A percentile compares a stretch with the other conserved stretches of the same genome.
Evolutionary conservation across 192 early-diverging fungal genomes (phyloP).

Genomic region (Podila horticola): DNA sequence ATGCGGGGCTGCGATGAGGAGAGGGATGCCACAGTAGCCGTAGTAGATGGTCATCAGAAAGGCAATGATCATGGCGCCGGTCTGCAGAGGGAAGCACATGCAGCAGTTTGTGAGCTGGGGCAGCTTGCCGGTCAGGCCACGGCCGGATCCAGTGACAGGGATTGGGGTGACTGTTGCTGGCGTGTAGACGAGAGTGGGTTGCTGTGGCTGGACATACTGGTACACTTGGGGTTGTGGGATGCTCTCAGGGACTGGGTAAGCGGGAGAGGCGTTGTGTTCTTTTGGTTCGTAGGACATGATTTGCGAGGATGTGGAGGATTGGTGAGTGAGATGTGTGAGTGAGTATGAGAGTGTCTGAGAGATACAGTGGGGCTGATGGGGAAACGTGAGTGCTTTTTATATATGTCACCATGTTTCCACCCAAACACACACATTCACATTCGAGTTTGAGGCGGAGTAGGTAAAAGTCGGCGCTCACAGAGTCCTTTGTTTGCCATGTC

Average conservation of each 20-base stretch:
- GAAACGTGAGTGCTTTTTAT: too few species aligned
- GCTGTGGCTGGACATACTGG: slow-evolving; percentile 10
- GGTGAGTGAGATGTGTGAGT: background rate
- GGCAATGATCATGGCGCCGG: background rate
- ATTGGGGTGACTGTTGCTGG: background rate
- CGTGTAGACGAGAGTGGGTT: background rate
- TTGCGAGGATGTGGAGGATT: background rate
- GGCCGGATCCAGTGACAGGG: background rate
- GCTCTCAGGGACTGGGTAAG: background rate
- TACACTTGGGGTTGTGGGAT: slow-evolving; percentile 6
- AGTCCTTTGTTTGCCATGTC: too few species aligned
- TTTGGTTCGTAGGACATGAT: slow-evolving; percentile 21
- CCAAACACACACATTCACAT: too few species aligned
- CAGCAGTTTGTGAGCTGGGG: background rate
- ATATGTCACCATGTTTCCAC: too few species aligned
- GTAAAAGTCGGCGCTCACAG: too few species aligned
- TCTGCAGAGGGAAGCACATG: background rate
- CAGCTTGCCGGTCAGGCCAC: background rate
- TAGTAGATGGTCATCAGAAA: background rate
- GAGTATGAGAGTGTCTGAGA: too few species aligned
- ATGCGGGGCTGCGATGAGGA: background rate
- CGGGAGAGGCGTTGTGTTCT: slow-evolving; percentile 19
- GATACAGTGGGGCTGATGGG: too few species aligned
- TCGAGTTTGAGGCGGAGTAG: too few species aligned
- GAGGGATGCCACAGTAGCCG: background rate